A percentile compares a stretch with the other conserved stretches of the same genome.
Evolutionary conservation across 164 flowering plant species (phyloP).

Genomic region (Stephania yunnanensis): DNA sequence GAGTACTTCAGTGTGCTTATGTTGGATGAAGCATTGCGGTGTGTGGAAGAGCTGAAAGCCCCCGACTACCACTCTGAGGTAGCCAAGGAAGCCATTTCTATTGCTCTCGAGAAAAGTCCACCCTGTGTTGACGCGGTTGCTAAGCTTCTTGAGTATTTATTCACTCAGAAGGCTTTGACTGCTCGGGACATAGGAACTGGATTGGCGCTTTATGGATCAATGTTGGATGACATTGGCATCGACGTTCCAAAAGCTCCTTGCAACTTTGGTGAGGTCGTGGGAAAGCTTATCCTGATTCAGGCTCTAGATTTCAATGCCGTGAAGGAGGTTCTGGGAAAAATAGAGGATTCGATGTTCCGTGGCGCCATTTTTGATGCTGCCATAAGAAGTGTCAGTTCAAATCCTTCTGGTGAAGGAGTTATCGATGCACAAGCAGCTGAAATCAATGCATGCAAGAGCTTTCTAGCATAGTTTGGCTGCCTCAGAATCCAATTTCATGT

Average conservation of each 20-base stretch:
- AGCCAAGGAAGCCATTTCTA: conserved; percentile 69
- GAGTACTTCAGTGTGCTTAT: conserved; percentile 64
- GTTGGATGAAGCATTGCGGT: conserved; percentile 72
- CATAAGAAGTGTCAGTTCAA: conserved; percentile 23
- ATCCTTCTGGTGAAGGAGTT: background rate
- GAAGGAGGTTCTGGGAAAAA: conserved; percentile 45
- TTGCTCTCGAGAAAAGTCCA: conserved; percentile 66
- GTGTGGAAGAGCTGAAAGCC: conserved; percentile 75
- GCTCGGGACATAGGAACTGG: conserved; percentile 59
- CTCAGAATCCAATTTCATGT: background rate
- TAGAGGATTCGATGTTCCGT: conserved; percentile 45
- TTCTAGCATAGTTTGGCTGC: background rate
- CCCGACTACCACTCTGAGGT: conserved; percentile 67
- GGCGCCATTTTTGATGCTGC: conserved; percentile 42
- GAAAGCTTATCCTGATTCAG: conserved; percentile 42
- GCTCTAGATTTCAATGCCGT: conserved; percentile 51
- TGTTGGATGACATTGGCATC: conserved; percentile 72
- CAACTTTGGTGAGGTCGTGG: conserved; percentile 71
- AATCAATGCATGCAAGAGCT: background rate
- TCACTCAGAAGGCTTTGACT: conserved; percentile 44
- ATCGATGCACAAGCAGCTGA: background rate
- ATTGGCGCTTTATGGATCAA: conserved; percentile 51
- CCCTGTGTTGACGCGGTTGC: conserved; percentile 54
- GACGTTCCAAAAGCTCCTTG: conserved; percentile 86
- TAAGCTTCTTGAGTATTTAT: conserved; percentile 53